A percentile compares a stretch with the other conserved stretches of the same genome.
Evolutionary conservation across 495 filamentous ascomycete species (phyloP).

Genomic region (Elasticomyces elasticus): DNA sequence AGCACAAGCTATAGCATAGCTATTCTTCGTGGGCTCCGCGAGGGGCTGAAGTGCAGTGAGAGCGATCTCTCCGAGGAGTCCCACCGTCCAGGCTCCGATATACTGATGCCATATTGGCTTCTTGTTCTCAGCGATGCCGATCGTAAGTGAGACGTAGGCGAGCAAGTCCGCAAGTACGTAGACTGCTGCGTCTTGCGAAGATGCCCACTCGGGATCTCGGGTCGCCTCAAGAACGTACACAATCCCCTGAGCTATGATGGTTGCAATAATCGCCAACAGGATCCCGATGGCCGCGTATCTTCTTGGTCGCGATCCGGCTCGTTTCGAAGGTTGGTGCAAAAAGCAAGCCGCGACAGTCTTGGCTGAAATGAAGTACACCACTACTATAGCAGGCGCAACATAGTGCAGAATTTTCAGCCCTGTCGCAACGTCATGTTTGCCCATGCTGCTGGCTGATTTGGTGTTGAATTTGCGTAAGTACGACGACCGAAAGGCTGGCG

Average conservation of each 20-base stretch:
- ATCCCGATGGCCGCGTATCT: slow-evolving; percentile 3
- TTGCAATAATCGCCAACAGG: not conserved
- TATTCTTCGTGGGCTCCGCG: not conserved
- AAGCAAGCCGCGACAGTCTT: slow-evolving; percentile 12
- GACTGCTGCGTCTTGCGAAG: slow-evolving; percentile 12
- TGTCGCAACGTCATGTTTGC: not conserved
- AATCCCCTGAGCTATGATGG: slow-evolving; percentile 4
- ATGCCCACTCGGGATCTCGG: not conserved
- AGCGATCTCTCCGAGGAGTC: slow-evolving; percentile 4
- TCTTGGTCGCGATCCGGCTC: not conserved
- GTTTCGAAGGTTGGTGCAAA: slow-evolving; percentile 9
- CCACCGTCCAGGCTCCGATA: slow-evolving; percentile 2
- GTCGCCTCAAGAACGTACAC: slow-evolving; percentile 4
- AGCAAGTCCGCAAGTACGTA: slow-evolving; percentile 6
- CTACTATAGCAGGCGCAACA: not conserved
- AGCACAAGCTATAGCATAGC: not conserved
- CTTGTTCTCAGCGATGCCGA: slow-evolving; percentile 7
- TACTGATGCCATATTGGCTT: slow-evolving; percentile 15
- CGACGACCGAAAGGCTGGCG: too few species aligned
- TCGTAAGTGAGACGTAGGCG: slow-evolving; percentile 8
- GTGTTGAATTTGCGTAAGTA: not conserved
- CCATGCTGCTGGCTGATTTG: not conserved
- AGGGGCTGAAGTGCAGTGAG: slow-evolving; percentile 3
- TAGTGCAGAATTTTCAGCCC: slow-evolving; percentile 14
- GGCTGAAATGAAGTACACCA: slow-evolving; percentile 8